phyloP scores from a whole-genome alignment of 1,284 basidiomycete genomes.

The Ceratobasidium sp. region DNA sequence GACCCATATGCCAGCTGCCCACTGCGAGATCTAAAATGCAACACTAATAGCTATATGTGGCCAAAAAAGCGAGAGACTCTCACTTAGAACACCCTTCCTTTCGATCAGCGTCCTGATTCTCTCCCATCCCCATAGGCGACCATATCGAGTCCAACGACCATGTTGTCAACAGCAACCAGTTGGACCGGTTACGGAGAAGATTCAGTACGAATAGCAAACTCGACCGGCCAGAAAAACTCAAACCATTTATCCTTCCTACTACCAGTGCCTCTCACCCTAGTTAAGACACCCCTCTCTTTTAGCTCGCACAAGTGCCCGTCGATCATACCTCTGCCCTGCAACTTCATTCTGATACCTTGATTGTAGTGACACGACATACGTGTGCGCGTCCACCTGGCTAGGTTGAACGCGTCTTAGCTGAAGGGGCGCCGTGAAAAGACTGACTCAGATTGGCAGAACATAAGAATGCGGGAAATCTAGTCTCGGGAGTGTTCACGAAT shows the following conservation, averaged over 20 bases:
- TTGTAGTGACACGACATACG: not conserved
- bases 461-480: too few species aligned
- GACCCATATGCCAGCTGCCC: not conserved
- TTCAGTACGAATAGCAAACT: not conserved
- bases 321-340: constrained; percentile 6
- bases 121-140: not conserved
- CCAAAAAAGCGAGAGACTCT: not conserved
- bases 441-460: not conserved
- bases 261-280: constrained; percentile 1
- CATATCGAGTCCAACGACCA: not conserved
- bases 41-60: not conserved
- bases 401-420: too few species aligned
- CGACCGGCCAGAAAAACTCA: constrained; percentile 11
- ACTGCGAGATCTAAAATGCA: not conserved
- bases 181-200: not conserved
- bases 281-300: not conserved
- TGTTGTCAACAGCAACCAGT: not conserved
- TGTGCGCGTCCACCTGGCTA: not conserved
- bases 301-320: constrained; percentile 11
- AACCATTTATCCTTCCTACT: not conserved
- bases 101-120: too few species aligned
- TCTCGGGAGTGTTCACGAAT: not conserved
- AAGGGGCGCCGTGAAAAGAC: not conserved
- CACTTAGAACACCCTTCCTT: constrained; percentile 9
- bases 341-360: not conserved